Base-by-base conservation (phyloP, 2,329 filamentous ascomycete genomes). In the Trichoderma atroviride region DNA sequence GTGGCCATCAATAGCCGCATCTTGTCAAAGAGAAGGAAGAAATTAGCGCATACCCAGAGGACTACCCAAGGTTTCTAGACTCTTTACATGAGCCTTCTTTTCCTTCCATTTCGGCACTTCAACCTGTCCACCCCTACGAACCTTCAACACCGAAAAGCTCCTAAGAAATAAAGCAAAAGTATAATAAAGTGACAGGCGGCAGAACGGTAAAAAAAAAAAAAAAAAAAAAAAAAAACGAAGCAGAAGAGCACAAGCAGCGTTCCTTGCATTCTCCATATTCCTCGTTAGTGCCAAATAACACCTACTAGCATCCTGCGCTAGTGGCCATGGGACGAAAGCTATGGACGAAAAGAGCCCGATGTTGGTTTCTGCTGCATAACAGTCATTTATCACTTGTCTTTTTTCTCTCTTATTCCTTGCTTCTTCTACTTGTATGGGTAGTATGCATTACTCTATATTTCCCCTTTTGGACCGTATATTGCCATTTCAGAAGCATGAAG, bases 271-370 rank as follows among this genome's bases (percentile, higher is more conserved):
- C 33, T 27, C 27, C 31, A n/a, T 47, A 3, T 10, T 10, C 16
- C 60, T 56, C 61, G 61, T 29, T 33, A 40, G 61, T 64, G 50
- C 61, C 19, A 13, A 64, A 56, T 43, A 56, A 1, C n/a, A 24
- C 16, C 31, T 56, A 4, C 50, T 56, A 64, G 61, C 61, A 64
- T 56, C 33, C 33, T 33, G 27, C 50, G 50, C 61, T 64, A 64
- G 24, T 11, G 31, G 19, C 61, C 47, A 40, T 50, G 59, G 37
- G 37, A 50, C 37, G 37, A 61, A 40, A 19, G 58, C 24, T 27
- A 50, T 50, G 47, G 29, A 40, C 40, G 27, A 61, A 58, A 63
- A 55, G 47, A 40, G 22, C 4, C 59, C 59, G 43, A 52, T 33
- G 59, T 43, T 52, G 22, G 59, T 35, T 35, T 35, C 27, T 52